Conservation (phyloP, 2,329 filamentous ascomycete genomes). For the Diplodia intermedia region DNA sequence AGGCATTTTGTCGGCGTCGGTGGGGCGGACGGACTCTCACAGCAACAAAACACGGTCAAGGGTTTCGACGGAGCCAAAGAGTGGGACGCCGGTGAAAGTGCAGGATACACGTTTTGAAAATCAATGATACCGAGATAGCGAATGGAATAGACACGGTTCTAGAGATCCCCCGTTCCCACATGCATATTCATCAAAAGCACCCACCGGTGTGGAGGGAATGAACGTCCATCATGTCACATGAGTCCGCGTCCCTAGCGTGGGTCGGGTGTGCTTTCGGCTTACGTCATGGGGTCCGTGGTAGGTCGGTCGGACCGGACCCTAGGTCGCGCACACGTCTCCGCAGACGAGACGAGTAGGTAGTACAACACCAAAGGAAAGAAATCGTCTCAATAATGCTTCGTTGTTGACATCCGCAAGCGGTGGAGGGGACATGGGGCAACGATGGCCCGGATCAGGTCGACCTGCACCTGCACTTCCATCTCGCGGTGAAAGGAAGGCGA, state of each 20-base stretch:
- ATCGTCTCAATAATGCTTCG: too few species aligned
- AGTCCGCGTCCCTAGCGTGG: slow-evolving; percentile 4
- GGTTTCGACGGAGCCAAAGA: slow-evolving; percentile 16
- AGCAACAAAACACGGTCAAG: not conserved
- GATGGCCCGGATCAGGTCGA: too few species aligned
- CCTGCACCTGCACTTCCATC: too few species aligned
- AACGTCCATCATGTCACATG: slow-evolving; percentile 2
- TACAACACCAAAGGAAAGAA: too few species aligned
- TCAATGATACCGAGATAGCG: slow-evolving; percentile 31
- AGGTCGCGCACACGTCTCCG: too few species aligned
- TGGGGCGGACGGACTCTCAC: not conserved
- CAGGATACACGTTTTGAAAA: slow-evolving; percentile 1
- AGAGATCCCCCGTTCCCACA: not conserved
- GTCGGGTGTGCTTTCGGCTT: not conserved
- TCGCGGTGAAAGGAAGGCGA: too few species aligned
- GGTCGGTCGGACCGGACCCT: too few species aligned
- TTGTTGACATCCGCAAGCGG: too few species aligned
- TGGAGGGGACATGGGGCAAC: too few species aligned
- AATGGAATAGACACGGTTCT: slow-evolving; percentile 26
- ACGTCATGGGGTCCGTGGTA: not conserved
- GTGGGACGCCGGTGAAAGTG: slow-evolving; percentile 24
- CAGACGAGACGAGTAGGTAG: too few species aligned
- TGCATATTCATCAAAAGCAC: not conserved
- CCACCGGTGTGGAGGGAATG: not conserved
- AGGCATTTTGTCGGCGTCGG: slow-evolving; percentile 32